Base-by-base conservation (phyloP, 2,329 filamentous ascomycete genomes). In the Clonostachys byssicola region DNA sequence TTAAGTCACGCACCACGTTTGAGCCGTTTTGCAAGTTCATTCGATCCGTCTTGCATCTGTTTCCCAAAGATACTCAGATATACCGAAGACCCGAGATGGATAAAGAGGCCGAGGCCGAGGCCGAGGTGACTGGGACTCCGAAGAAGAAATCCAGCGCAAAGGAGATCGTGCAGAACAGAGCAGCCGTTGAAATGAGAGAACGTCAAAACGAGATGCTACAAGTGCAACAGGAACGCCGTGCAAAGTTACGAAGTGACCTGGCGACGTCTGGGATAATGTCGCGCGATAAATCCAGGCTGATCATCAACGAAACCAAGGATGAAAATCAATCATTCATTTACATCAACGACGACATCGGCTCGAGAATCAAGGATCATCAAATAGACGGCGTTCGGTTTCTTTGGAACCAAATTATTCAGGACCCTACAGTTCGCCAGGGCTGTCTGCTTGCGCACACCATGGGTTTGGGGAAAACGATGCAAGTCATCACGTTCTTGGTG, bases 401-500 rank as follows among this genome's bases (percentile, higher is more conserved):
- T 73, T 96, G 92, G 90, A 84, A 90, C 54, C 86, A 92, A 52
- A 71, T 96, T 41, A 80, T 92, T 6, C 74, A 77, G 23, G 77
- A 83, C 47, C 61, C 71, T 2, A 68, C 74, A 5, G 68, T 72
- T 6, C 74, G 76, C 16, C 84, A 91, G 63, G 91, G 91, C 3
- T 95, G 89, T 59, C 74, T 95, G 12, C 73, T 96, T 17, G 88
- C 91, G 6, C 91, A 96, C 62, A 89, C 88, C 1, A 96, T 96
- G 91, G 92, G 92, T 2, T 69, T 96, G 3, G 91, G 91, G 14
- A 96, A 96, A 69, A 95, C 91, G 0, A 90, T 95, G 85, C 91
- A 96, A 68, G 81, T 90, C 6, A 89, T 96, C 49, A 88, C 89
- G 1, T 70, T 96, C n/a, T 76, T 96, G 6, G 77, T 88, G 14